phyloP scores from a whole-genome alignment of 2,329 filamentous ascomycete species.

The Arachnomyces sp. region DNA sequence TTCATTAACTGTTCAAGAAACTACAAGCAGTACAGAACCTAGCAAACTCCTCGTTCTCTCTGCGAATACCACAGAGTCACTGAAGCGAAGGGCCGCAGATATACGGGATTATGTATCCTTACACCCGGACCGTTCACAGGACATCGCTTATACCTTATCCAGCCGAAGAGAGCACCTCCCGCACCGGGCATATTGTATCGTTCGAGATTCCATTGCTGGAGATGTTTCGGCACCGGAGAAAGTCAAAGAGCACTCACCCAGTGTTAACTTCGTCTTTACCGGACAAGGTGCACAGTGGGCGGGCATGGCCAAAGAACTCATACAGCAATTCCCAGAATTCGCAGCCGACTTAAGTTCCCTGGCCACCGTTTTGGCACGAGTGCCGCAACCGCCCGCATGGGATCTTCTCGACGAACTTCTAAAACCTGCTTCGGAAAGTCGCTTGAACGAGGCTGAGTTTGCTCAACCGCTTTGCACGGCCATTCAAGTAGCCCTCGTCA shows the following conservation, averaged over 20 bases:
- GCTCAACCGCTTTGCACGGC: constrained; percentile 15
- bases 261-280: constrained; percentile 7
- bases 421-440: background rate
- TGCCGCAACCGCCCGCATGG: constrained; percentile 14
- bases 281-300: constrained; percentile 18
- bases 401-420: background rate
- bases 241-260: constrained; percentile 10
- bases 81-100: background rate
- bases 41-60: constrained; percentile 7
- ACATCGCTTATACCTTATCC: constrained; percentile 2
- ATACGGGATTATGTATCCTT: background rate
- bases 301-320: constrained; percentile 7
- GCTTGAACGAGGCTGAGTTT: constrained; percentile 1
- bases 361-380: constrained; percentile 15
- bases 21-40: background rate
- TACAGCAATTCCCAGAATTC: constrained; percentile 17
- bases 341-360: constrained; percentile 12
- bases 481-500: constrained; percentile 14
- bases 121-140: background rate
- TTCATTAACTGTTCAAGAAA: background rate
- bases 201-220: background rate
- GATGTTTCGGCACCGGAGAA: constrained; percentile 10
- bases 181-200: background rate
- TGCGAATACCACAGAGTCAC: constrained; percentile 2
- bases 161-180: constrained; percentile 1